Conservation (phyloP, 2,329 filamentous ascomycete genomes). For the Aspergillus transmontanensis region DNA sequence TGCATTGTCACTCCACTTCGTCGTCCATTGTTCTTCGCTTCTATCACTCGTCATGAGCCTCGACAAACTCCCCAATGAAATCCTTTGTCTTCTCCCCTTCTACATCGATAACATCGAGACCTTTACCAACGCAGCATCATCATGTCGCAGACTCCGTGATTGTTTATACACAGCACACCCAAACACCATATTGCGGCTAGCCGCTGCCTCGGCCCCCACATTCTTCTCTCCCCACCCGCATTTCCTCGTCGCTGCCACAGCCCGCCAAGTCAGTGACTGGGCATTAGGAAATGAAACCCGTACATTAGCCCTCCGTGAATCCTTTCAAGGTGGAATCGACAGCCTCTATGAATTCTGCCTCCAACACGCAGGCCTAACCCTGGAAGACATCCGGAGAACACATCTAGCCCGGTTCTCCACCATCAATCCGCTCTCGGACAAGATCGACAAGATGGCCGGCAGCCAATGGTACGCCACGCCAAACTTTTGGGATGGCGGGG, state of each 20-base stretch:
- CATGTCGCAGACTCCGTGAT: conserved; percentile 20
- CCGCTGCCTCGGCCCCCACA: conserved; percentile 33
- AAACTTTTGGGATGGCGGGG: conserved; percentile 36
- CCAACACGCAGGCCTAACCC: conserved; percentile 29
- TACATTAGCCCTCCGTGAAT: conserved; percentile 22
- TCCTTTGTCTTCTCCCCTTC: conserved; percentile 42
- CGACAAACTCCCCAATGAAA: conserved; percentile 38
- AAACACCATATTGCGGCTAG: conserved; percentile 33
- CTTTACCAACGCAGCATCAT: conserved; percentile 22
- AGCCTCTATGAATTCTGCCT: conserved; percentile 34
- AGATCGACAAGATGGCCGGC: conserved; percentile 37
- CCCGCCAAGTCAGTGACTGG: conserved; percentile 36
- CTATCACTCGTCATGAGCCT: neutral
- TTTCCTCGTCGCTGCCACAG: conserved; percentile 38
- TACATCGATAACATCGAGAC: conserved; percentile 23
- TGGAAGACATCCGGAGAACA: conserved; percentile 33
- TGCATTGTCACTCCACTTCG: neutral
- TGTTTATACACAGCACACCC: conserved; percentile 23
- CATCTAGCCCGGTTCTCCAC: conserved; percentile 30
- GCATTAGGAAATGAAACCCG: conserved; percentile 28
- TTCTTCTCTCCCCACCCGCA: conserved; percentile 43
- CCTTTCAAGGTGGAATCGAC: conserved; percentile 33
- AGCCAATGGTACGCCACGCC: conserved; percentile 27
- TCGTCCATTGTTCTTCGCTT: neutral
- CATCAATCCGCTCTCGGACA: conserved; percentile 36